phyloP scores from a whole-genome alignment of 1,139 yeast genomes.

The Spathaspora sp. region DNA sequence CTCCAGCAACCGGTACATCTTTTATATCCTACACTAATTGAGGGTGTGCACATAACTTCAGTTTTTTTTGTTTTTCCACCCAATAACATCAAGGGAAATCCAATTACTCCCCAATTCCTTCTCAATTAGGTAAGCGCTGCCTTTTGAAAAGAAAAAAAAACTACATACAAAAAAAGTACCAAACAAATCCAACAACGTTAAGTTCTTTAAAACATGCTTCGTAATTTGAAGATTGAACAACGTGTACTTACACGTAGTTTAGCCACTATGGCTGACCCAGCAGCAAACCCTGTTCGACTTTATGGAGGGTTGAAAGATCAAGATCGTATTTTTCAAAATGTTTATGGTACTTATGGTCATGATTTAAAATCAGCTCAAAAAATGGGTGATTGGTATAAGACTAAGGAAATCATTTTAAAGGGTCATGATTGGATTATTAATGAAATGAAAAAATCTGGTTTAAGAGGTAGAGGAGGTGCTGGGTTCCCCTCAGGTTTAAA shows the following conservation, averaged over 20 bases:
- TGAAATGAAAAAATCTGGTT: slow-evolving; percentile 79
- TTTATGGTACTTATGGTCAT: slow-evolving; percentile 71
- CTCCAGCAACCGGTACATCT: too few species aligned
- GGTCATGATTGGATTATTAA: slow-evolving; percentile 89
- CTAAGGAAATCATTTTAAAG: slow-evolving; percentile 76
- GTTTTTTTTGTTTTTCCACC: slow-evolving; percentile 13
- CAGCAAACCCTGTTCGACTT: slow-evolving; percentile 54
- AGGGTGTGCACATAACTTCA: slow-evolving; percentile 5
- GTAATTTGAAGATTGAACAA: slow-evolving; percentile 18
- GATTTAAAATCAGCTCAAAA: slow-evolving; percentile 71
- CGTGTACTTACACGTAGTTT: slow-evolving; percentile 28
- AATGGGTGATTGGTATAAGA: slow-evolving; percentile 90
- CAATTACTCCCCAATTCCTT: slow-evolving; percentile 17
- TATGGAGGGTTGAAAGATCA: slow-evolving; percentile 79
- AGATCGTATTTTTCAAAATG: slow-evolving; percentile 84
- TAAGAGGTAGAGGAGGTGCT: slow-evolving; percentile 92
- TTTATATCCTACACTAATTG: too few species aligned
- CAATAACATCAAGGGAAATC: slow-evolving; percentile 25
- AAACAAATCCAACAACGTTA: not conserved
- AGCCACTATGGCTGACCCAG: slow-evolving; percentile 47
- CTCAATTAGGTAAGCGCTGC: slow-evolving; percentile 2
- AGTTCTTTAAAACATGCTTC: slow-evolving; percentile 26
- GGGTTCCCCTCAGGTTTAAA: slow-evolving; percentile 89
- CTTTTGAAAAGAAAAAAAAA: slow-evolving; percentile 5
- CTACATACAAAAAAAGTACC: not conserved